These are phyloP conservation scores for Phytophthora sansomeana DNA, from an alignment of 352 stramenopile species.

Conservation along the genomic window DNA sequence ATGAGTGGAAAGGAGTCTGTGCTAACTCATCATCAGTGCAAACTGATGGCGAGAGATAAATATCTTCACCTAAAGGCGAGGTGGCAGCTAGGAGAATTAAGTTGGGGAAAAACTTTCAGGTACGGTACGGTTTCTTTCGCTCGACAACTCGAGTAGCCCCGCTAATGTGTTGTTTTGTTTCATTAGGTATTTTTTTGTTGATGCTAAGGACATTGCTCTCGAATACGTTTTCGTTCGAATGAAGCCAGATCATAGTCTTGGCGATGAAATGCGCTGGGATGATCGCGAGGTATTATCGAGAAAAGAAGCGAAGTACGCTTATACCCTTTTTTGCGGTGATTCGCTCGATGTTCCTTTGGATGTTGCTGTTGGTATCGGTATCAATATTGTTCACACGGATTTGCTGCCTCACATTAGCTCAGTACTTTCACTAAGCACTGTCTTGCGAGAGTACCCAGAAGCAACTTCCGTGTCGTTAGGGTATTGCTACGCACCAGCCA, in stretches of 20 bases:
- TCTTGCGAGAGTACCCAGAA: constrained; percentile 18
- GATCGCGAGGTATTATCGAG: constrained; percentile 13
- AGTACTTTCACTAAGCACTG: constrained; percentile 11
- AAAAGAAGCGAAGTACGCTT: constrained; percentile 20
- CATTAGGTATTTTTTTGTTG: constrained; percentile 28
- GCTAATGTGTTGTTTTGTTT: constrained; percentile 3
- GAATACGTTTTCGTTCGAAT: constrained; percentile 29
- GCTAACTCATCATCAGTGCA: constrained; percentile 26
- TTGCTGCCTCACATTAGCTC: constrained; percentile 27
- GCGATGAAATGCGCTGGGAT: constrained; percentile 19
- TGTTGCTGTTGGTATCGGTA: constrained; percentile 21
- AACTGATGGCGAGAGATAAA: constrained; percentile 19
- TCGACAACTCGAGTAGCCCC: neutral
- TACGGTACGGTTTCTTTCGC: neutral
- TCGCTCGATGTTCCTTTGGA: constrained; percentile 4
- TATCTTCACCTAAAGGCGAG: constrained; percentile 13
- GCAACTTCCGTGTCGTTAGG: constrained; percentile 28
- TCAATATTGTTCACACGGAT: constrained; percentile 32
- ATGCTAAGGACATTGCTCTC: constrained; percentile 20
- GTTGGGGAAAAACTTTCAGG: constrained; percentile 12
- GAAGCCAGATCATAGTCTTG: constrained; percentile 1
- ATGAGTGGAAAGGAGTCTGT: constrained; percentile 15
- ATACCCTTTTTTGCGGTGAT: constrained; percentile 15
- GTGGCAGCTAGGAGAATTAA: constrained; percentile 16
- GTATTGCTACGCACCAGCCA: constrained; percentile 19